A percentile compares a stretch with the other conserved stretches of the same genome.
phyloP scores from a whole-genome alignment of 441 rosid genomes.

The Populus hybrid region DNA sequence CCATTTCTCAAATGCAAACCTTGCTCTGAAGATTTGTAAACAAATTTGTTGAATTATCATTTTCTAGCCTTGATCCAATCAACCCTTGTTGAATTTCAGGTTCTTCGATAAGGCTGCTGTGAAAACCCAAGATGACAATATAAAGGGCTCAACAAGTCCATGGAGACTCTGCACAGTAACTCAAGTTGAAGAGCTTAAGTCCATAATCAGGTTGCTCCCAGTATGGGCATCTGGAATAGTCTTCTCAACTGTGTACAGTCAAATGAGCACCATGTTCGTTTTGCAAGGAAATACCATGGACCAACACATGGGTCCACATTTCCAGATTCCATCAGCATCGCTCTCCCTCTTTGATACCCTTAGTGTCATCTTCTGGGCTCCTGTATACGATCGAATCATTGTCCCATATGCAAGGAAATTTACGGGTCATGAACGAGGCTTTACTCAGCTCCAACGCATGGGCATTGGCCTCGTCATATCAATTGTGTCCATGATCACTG shows the following conservation, averaged over 20 bases:
- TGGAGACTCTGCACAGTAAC: slow-evolving; percentile 93
- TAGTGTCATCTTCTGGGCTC: slow-evolving; percentile 91
- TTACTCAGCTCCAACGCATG: slow-evolving; percentile 89
- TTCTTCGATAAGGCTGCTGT: slow-evolving; percentile 97
- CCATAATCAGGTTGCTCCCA: slow-evolving; percentile 71
- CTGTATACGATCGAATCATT: slow-evolving; percentile 65
- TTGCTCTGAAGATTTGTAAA: neutral
- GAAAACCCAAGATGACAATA: slow-evolving; percentile 41
- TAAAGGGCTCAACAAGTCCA: slow-evolving; percentile 47
- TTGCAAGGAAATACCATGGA: slow-evolving; percentile 92
- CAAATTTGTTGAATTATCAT: neutral
- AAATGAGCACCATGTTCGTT: slow-evolving; percentile 83
- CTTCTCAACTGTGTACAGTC: slow-evolving; percentile 75
- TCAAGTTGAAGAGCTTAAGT: slow-evolving; percentile 88
- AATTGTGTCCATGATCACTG: slow-evolving; percentile 63
- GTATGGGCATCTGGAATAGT: slow-evolving; percentile 89
- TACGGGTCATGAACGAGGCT: slow-evolving; percentile 75
- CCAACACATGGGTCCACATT: slow-evolving; percentile 69
- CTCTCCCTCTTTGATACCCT: slow-evolving; percentile 82
- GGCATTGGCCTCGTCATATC: slow-evolving; percentile 90
- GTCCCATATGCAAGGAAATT: slow-evolving; percentile 64
- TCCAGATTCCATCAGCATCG: slow-evolving; percentile 86
- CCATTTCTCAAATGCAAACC: neutral
- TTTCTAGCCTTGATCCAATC: neutral
- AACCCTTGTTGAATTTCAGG: slow-evolving; percentile 29